Conservation (phyloP, 1,139 yeast species). For the Spencermartinsiella ligniputridi region DNA sequence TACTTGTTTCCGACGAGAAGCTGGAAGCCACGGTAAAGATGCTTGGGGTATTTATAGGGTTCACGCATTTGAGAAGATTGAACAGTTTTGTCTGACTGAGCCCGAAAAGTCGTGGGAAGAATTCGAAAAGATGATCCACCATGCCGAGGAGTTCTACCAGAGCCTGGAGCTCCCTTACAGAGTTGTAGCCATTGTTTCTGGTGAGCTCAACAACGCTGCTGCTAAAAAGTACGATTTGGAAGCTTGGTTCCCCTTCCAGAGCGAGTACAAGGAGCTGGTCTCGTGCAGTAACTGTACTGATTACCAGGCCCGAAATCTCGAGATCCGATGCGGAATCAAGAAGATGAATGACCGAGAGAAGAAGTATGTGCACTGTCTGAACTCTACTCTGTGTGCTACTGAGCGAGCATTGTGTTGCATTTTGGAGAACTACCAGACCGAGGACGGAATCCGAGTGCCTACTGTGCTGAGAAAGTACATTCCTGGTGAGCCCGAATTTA, state of each 20-base stretch:
- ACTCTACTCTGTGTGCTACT: slow-evolving; percentile 96
- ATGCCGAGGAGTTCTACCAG: slow-evolving; percentile 90
- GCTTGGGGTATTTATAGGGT: slow-evolving; percentile 99
- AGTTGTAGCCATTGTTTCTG: slow-evolving; percentile 96
- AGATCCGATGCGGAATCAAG: slow-evolving; percentile 97
- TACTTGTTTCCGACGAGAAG: slow-evolving; percentile 98
- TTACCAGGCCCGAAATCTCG: slow-evolving; percentile 96
- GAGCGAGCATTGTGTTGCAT: slow-evolving; percentile 97
- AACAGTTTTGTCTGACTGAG: slow-evolving; percentile 88
- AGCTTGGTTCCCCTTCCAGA: slow-evolving; percentile 99
- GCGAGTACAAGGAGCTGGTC: slow-evolving; percentile 96
- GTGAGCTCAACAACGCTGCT: slow-evolving; percentile 98
- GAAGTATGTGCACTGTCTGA: slow-evolving; percentile 97
- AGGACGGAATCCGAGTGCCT: slow-evolving; percentile 89
- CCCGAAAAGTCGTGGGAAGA: slow-evolving; percentile 98
- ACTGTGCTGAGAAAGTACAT: slow-evolving; percentile 92
- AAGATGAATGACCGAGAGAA: slow-evolving; percentile 93
- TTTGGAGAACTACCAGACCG: slow-evolving; percentile 95
- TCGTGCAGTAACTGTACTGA: slow-evolving; percentile 99
- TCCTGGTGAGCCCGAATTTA: slow-evolving; percentile 97
- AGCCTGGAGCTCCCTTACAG: slow-evolving; percentile 91
- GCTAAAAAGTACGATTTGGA: slow-evolving; percentile 98
- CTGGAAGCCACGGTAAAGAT: slow-evolving; percentile 98
- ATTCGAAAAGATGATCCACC: slow-evolving; percentile 89
- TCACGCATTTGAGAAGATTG: slow-evolving; percentile 96